Evolutionary conservation across 1,284 basidiomycete genomes (phyloP).

Genomic region (Dichomitus squalens): DNA sequence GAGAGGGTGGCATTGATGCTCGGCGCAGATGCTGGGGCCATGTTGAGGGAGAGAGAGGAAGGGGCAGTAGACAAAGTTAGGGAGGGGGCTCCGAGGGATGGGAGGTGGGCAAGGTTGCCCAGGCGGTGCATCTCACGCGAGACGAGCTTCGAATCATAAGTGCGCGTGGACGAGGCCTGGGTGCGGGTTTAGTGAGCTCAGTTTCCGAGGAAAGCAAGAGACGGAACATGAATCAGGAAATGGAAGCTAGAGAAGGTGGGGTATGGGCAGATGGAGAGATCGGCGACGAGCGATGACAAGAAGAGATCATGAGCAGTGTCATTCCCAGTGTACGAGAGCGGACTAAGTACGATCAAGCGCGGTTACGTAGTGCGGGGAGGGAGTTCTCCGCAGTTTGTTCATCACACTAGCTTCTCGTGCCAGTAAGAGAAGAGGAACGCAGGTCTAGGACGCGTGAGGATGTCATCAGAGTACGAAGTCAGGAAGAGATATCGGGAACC

Average conservation of each 20-base stretch:
- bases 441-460: too few species aligned
- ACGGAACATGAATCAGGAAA: constrained; percentile 6
- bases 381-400: too few species aligned
- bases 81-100: constrained; percentile 34
- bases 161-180: constrained; percentile 56
- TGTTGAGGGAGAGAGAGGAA: constrained; percentile 23
- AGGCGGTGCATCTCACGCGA: constrained; percentile 79
- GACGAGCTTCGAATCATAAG: constrained; percentile 73
- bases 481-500: too few species aligned
- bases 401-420: too few species aligned
- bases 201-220: neutral
- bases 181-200: constrained; percentile 1
- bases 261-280: neutral
- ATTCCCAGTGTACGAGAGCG: too few species aligned
- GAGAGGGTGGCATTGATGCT: constrained; percentile 12
- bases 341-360: too few species aligned
- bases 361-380: too few species aligned
- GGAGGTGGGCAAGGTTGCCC: constrained; percentile 55
- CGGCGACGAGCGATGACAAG: too few species aligned
- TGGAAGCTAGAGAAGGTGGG: neutral
- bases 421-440: too few species aligned
- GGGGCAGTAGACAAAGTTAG: constrained; percentile 37
- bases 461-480: too few species aligned
- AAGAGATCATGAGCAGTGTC: too few species aligned
- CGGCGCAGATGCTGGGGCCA: too few species aligned